phyloP scores from a whole-genome alignment of 2,329 filamentous ascomycete species.

The Xylaria sp. region DNA sequence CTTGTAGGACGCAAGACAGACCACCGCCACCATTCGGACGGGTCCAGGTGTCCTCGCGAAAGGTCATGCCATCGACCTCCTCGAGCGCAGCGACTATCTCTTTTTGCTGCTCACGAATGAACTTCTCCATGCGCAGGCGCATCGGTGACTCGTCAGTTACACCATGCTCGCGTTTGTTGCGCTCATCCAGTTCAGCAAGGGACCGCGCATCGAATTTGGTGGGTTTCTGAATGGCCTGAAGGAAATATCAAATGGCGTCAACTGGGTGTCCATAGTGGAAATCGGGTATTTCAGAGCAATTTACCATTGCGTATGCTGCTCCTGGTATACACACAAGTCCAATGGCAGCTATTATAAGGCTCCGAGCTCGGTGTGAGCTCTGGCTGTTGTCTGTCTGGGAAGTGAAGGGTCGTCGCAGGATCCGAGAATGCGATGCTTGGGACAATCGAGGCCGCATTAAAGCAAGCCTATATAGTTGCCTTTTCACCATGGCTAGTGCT shows the following conservation, averaged over 20 bases:
- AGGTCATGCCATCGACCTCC: slow-evolving; percentile 83
- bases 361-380: slow-evolving; percentile 37
- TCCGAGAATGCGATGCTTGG: slow-evolving; percentile 32
- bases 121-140: slow-evolving; percentile 96
- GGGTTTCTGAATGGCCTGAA: slow-evolving; percentile 57
- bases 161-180: slow-evolving; percentile 80
- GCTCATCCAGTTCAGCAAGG: slow-evolving; percentile 85
- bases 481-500: slow-evolving; percentile 42
- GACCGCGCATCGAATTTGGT: slow-evolving; percentile 70
- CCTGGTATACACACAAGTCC: slow-evolving; percentile 39
- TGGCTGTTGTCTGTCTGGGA: slow-evolving; percentile 37
- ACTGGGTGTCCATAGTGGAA: slow-evolving; percentile 28
- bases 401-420: slow-evolving; percentile 41
- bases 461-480: slow-evolving; percentile 42
- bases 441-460: slow-evolving; percentile 40
- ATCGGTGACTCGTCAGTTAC: slow-evolving; percentile 86
- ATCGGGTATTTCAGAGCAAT: background rate
- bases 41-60: slow-evolving; percentile 86
- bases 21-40: slow-evolving; percentile 91
- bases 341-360: slow-evolving; percentile 39
- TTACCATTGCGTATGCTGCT: slow-evolving; percentile 44
- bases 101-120: slow-evolving; percentile 93
- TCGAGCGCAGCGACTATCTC: slow-evolving; percentile 87
- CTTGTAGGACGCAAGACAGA: slow-evolving; percentile 93
- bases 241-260: slow-evolving; percentile 36